Percentiles rank a stretch among this genome's conserved stretches.
Evolutionary conservation across 768 basidiomycete species (phyloP).

Genomic region (Mycena chlorophos): DNA sequence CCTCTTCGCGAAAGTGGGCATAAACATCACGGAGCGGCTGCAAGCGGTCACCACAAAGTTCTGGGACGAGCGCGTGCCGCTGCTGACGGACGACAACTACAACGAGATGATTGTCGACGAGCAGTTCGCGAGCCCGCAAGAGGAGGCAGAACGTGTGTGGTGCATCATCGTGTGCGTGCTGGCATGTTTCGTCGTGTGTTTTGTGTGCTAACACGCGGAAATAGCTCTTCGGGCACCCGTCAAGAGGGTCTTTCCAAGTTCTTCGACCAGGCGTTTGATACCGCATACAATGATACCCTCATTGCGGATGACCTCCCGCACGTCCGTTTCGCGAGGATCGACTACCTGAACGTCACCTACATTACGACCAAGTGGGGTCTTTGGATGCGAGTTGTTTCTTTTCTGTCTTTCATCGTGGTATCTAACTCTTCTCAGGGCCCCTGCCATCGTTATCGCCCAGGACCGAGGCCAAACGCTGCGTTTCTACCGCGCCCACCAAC

Average conservation of each 20-base stretch:
- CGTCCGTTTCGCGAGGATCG: constrained; percentile 82
- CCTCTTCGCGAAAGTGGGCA: constrained; percentile 57
- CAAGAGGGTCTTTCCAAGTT: constrained; percentile 68
- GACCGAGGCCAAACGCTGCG: constrained; percentile 78
- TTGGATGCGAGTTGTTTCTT: constrained; percentile 64
- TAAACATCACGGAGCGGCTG: constrained; percentile 67
- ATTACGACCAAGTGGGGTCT: constrained; percentile 85
- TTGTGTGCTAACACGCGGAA: background rate
- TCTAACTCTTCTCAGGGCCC: constrained; percentile 53
- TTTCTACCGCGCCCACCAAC: constrained; percentile 68
- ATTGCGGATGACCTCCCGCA: constrained; percentile 63
- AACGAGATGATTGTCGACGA: constrained; percentile 72
- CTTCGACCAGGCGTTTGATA: constrained; percentile 74
- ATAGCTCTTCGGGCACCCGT: constrained; percentile 28
- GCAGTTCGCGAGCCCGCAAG: constrained; percentile 60
- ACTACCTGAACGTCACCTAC: constrained; percentile 81
- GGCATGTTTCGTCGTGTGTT: constrained; percentile 8
- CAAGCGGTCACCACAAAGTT: constrained; percentile 34
- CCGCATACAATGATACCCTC: constrained; percentile 64
- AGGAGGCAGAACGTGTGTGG: constrained; percentile 67
- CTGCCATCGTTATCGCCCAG: constrained; percentile 67
- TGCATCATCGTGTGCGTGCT: constrained; percentile 68
- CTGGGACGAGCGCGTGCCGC: constrained; percentile 75
- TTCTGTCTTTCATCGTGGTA: constrained; percentile 5
- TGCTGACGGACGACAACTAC: constrained; percentile 84